Evolutionary conservation across 805 yeast genomes (phyloP).

Genomic region (Vanderwaltozyma tropicalis): DNA sequence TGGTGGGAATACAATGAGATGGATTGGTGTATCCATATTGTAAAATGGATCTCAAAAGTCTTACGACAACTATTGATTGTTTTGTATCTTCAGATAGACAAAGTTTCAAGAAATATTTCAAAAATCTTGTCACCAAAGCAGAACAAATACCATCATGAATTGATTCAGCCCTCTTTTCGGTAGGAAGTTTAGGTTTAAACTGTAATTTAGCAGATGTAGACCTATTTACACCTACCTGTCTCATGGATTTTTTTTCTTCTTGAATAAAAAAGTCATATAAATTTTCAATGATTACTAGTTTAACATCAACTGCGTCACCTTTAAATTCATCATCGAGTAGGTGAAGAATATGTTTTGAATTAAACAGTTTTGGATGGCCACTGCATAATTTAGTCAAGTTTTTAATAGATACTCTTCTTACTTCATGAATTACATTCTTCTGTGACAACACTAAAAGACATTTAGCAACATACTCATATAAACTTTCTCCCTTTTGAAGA

Average conservation of each 20-base stretch:
- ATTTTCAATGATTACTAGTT: constrained; percentile 45
- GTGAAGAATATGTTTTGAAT: constrained; percentile 42
- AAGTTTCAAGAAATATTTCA: constrained; percentile 37
- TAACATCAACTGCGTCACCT: constrained; percentile 31
- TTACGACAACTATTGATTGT: constrained; percentile 41
- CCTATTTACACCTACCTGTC: constrained; percentile 32
- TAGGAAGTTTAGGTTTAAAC: constrained; percentile 34
- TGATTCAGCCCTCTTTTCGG: constrained; percentile 30
- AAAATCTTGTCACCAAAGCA: constrained; percentile 56
- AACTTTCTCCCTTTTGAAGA: constrained; percentile 38
- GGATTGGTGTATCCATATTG: constrained; percentile 70
- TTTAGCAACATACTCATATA: constrained; percentile 48
- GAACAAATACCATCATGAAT: constrained; percentile 66
- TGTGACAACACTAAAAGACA: constrained; percentile 47
- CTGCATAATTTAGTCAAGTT: constrained; percentile 51
- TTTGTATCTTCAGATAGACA: constrained; percentile 39
- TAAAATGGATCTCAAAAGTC: constrained; percentile 45
- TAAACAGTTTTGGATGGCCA: constrained; percentile 55
- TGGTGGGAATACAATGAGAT: constrained; percentile 52
- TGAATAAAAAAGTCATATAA: constrained; percentile 45
- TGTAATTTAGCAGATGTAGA: constrained; percentile 28
- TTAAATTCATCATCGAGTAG: constrained; percentile 44
- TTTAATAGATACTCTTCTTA: constrained; percentile 44
- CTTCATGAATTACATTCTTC: constrained; percentile 21
- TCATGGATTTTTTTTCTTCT: constrained; percentile 42